Evolutionary conservation across 2,329 filamentous ascomycete genomes (phyloP).

Genomic region (Ampelomyces quisqualis): DNA sequence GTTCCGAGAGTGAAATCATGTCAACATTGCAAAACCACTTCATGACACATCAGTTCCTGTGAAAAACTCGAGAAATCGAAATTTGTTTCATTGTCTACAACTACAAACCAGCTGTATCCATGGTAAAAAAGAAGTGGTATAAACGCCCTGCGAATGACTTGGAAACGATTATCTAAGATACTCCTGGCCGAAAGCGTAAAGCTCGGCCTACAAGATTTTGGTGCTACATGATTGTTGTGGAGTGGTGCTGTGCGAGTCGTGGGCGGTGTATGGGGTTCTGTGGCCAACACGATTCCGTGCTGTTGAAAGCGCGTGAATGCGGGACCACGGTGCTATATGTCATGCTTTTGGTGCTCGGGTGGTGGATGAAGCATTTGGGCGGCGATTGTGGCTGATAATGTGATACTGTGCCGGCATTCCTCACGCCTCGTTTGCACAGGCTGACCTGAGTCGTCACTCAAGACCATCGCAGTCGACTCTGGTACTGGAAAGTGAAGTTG

Average conservation of each 20-base stretch:
- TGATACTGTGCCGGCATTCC: no score
- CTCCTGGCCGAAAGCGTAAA: constrained; percentile 24
- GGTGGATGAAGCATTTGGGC: neutral
- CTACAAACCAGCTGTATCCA: constrained; percentile 19
- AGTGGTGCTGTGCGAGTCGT: constrained; percentile 29
- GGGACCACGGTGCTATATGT: neutral
- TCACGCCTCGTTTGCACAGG: no score
- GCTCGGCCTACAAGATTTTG: constrained; percentile 33
- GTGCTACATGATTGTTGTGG: constrained; percentile 37
- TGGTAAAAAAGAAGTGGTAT: constrained; percentile 13
- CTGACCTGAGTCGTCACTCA: no score
- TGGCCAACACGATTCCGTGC: constrained; percentile 4
- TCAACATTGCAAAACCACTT: no score
- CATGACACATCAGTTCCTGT: no score
- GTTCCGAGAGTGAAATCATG: no score
- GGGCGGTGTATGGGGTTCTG: constrained; percentile 8
- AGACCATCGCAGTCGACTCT: no score
- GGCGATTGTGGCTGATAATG: neutral
- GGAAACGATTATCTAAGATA: constrained; percentile 25
- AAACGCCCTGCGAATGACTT: constrained; percentile 8
- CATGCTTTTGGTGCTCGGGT: constrained; percentile 3
- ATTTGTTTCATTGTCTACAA: no score
- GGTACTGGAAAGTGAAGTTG: no score
- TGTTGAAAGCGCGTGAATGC: constrained; percentile 8
- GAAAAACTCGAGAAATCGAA: no score